phyloP scores from a whole-genome alignment of 1,284 basidiomycete genomes.

The Macrocystidia cucumis region DNA sequence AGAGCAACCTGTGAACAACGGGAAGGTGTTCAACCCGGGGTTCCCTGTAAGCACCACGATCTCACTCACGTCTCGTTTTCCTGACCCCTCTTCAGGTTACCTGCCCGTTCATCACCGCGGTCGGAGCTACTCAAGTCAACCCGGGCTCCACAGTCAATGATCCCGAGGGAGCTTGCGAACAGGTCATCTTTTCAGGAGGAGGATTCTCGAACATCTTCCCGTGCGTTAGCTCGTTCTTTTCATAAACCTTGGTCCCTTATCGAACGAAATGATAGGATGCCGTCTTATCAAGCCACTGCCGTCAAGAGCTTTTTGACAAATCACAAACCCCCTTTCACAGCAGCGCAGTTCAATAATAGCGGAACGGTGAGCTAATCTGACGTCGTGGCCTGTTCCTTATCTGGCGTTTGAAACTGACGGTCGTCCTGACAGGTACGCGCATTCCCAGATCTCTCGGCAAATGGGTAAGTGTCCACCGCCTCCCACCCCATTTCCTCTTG shows the following conservation, averaged over 20 bases:
- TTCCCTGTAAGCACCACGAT: conserved; percentile 22
- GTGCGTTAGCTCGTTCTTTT: conserved; percentile 12
- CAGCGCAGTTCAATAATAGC: conserved; percentile 39
- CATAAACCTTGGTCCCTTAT: conserved; percentile 26
- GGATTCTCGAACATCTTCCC: conserved; percentile 41
- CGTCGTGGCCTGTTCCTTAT: conserved; percentile 1
- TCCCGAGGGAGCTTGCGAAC: conserved; percentile 31
- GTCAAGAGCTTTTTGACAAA: conserved; percentile 18
- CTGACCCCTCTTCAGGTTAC: conserved; percentile 27
- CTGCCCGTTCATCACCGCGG: conserved; percentile 46
- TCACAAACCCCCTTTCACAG: conserved; percentile 32
- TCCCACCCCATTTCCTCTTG: background rate
- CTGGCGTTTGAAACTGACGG: conserved; percentile 1
- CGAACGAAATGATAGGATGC: conserved; percentile 23
- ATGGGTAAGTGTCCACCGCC: conserved; percentile 23
- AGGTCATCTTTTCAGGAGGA: conserved; percentile 34
- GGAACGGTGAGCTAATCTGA: conserved; percentile 24
- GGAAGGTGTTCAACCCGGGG: conserved; percentile 32
- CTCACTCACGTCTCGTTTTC: conserved; percentile 11
- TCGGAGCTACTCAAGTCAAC: conserved; percentile 44
- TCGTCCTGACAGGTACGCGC: conserved; percentile 24
- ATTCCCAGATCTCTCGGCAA: conserved; percentile 39
- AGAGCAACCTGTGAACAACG: conserved; percentile 15
- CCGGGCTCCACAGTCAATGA: conserved; percentile 27
- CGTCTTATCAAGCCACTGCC: conserved; percentile 13